Base-by-base conservation (phyloP, 345 rosid genomes). In the Gossypium ekmanianum region DNA sequence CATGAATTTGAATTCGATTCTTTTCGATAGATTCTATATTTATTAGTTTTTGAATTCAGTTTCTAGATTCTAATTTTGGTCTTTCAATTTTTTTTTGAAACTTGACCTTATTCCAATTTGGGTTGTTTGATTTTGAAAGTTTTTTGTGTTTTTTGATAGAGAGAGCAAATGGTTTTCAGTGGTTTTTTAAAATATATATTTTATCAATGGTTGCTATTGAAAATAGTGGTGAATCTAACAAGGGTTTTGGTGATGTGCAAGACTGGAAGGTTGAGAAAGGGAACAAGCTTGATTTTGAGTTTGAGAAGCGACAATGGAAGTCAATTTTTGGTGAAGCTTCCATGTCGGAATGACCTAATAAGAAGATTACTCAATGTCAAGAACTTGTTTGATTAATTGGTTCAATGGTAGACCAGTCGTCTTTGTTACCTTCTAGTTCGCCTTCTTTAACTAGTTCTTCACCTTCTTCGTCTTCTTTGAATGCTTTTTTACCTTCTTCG, bases 351-450 rank as follows among this genome's bases (percentile, higher is more conserved):
- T 80, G 88, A 67, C 91, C 94, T 82, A 81, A 79, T 64, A 93
- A 87, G 77, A 93, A 91, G 81, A 83, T 79, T 55, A 87, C 91
- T 39, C 90, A 88, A 74, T 83, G 88, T 44, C 85, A 84, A 71
- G 81, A 61, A 69, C 79, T 73, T 57, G 45, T 76, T 61, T 83
- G 81, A 11, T 41, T 70, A 54, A 73, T 73, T 29, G 47, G 78
- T n/a, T 73, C 78, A 79, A 71, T 61, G 13, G 22, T 56, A 48
- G 57, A 61, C 45, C 74, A 73, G 62, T 48, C 74, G 9, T 48
- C 75, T 51, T 20, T 61, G 43, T 68, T 57, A 34, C 41, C 83
- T 10, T 66, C 75, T 13, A 56, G 17, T 56, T 45, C 73, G 0
- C 11, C 54, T 47, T 77, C 85, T 68, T 20, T 68, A 41, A 58